A percentile compares a stretch with the other conserved stretches of the same genome.
Evolutionary conservation across 176 grass and related monocot species (phyloP).

Genomic region (Dactylis glomerata): DNA sequence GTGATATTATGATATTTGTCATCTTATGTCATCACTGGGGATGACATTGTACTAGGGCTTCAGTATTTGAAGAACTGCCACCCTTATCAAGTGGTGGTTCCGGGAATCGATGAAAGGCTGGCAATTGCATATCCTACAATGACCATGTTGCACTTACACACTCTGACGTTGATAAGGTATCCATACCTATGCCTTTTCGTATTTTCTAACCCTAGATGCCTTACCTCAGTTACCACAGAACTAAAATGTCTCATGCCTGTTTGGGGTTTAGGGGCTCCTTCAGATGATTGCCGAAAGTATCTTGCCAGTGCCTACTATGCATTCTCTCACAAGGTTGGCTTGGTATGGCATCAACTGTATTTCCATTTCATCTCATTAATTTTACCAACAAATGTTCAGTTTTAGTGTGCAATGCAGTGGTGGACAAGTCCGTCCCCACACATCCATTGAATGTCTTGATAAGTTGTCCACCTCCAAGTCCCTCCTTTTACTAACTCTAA

Average conservation of each 20-base stretch:
- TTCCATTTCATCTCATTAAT: too few species aligned
- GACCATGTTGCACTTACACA: conserved; percentile 97
- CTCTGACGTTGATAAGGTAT: conserved; percentile 82
- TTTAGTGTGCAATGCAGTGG: not conserved
- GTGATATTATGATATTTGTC: too few species aligned
- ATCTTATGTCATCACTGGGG: too few species aligned
- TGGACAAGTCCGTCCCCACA: too few species aligned
- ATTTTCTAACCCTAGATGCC: too few species aligned
- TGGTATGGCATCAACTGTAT: conserved; percentile 38
- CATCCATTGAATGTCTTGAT: too few species aligned
- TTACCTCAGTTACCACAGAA: too few species aligned
- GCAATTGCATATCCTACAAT: conserved; percentile 82
- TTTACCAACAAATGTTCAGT: not conserved
- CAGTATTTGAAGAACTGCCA: too few species aligned
- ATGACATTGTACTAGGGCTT: too few species aligned
- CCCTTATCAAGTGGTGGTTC: too few species aligned
- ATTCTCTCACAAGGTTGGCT: conserved; percentile 73
- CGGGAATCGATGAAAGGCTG: conserved; percentile 75
- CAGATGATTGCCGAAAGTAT: conserved; percentile 88
- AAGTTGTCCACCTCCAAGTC: too few species aligned
- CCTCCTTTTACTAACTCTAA: too few species aligned
- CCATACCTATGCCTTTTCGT: not conserved
- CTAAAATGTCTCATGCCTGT: not conserved
- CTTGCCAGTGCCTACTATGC: conserved; percentile 72
- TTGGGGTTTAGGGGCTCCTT: conserved; percentile 70